These are phyloP conservation scores for Cornus florida DNA, from an alignment of 148 eudicot species.

Conservation along the genomic window DNA sequence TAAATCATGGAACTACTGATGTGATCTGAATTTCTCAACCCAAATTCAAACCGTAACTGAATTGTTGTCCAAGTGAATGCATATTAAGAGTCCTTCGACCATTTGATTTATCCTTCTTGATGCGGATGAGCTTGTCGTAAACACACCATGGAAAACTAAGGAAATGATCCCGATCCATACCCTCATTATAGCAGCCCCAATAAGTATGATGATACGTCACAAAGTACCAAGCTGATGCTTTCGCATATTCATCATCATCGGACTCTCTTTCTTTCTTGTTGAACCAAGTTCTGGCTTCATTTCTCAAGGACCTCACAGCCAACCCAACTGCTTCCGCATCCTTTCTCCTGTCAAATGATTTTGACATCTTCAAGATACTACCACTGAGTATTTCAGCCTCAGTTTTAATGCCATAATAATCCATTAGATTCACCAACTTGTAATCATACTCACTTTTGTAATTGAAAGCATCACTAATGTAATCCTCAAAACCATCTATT, in stretches of 20 bases:
- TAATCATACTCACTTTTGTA: constrained; percentile 35
- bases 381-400: constrained; percentile 56
- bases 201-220: neutral
- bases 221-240: neutral
- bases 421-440: constrained; percentile 38
- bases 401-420: constrained; percentile 44
- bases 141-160: neutral
- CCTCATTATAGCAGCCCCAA: neutral
- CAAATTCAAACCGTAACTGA: neutral
- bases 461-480: constrained; percentile 29
- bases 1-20: neutral
- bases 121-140: neutral
- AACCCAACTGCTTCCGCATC: constrained; percentile 18
- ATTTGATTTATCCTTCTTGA: neutral
- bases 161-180: neutral
- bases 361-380: constrained; percentile 43
- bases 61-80: neutral
- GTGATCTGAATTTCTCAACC: neutral
- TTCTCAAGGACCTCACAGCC: constrained; percentile 28
- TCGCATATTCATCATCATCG: constrained; percentile 2
- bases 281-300: constrained; percentile 22
- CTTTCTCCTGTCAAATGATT: constrained; percentile 38
- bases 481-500: constrained; percentile 42
- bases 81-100: neutral
- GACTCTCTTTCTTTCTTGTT: neutral